phyloP scores from a whole-genome alignment of 306 rosid species.

The Rubus parviflorus region DNA sequence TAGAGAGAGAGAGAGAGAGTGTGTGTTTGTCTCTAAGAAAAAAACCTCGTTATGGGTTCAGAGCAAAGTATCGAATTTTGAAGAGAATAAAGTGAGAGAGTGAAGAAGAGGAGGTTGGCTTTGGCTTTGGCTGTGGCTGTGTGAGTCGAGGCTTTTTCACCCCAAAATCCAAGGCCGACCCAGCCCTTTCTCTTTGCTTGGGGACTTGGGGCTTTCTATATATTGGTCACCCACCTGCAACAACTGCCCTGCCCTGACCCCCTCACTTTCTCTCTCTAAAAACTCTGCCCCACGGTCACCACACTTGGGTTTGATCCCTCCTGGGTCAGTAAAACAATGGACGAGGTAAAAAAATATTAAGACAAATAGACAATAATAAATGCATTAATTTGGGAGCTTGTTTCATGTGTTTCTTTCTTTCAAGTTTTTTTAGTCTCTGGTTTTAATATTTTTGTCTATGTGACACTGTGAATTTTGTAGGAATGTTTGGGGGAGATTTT shows the following conservation, averaged over 20 bases:
- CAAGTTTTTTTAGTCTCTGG: neutral
- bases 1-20: constrained; percentile 27
- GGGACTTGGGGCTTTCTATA: constrained; percentile 46
- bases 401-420: constrained; percentile 9
- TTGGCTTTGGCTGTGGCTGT: constrained; percentile 12
- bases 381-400: constrained; percentile 12
- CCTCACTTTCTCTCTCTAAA: constrained; percentile 16
- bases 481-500: constrained; percentile 33
- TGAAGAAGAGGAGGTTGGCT: neutral
- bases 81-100: constrained; percentile 66
- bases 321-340: constrained; percentile 16
- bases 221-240: constrained; percentile 53
- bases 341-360: neutral
- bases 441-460: neutral
- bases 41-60: constrained; percentile 65
- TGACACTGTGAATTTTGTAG: constrained; percentile 15
- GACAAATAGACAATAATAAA: constrained; percentile 25
- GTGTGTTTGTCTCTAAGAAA: constrained; percentile 24
- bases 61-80: constrained; percentile 67
- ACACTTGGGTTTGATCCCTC: constrained; percentile 42
- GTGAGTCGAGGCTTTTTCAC: constrained; percentile 47
- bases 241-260: constrained; percentile 23
- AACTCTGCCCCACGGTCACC: constrained; percentile 16
- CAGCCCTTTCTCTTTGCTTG: constrained; percentile 41
- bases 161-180: constrained; percentile 68